Evolutionary conservation across 768 basidiomycete species (phyloP), one percentile per base, ranked within the genome.

Genomic region (Psilocybe subaeruginosa): DNA sequence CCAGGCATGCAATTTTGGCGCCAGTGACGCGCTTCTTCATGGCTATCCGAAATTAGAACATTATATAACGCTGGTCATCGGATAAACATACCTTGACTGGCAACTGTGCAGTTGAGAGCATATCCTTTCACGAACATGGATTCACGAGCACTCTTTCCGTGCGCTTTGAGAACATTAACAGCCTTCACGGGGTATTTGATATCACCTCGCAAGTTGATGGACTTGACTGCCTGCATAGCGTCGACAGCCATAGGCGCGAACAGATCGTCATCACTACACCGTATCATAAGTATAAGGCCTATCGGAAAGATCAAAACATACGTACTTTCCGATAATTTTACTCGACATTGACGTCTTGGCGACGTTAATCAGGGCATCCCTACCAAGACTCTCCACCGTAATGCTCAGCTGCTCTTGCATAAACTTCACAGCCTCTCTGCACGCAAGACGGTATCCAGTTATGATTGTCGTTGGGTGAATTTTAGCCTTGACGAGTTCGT

Each of bases 381-480:
- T 82, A 37, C 96, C 97, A n/a, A 99, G 80, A 47, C 86, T 72
- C 72, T 98, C 97, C 31, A 98, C 93, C 76, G 93, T 98, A 45
- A 97, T 88, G 71, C 93, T 95, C 56, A 99, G 77, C 75, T 99
- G 96, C 72, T 99, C 97, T 69, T 95, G 92, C 92, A 99, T 92
- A 76, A 96, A 99, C 72, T 92, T 92, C 68, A 97, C 96, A 12
- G 97, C 97, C 77, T 99, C 97, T 74, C 87, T 91, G 75, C 97
- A 98, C 8, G 97, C 97, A 50, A 99, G 84, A 68, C 97, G 82
- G 78, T 99, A 99, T 0, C 97, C 97, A 14, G 97, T 97, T 76
- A 99, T 99, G 77, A 99, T 97, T 5, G 97, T 99, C 1, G 97
- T 99, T 0, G 97, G 97, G 75, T 99, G 97, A 56, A 99, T 98